These are phyloP conservation scores for Orobanche coerulescens DNA, from an alignment of 257 asterid species.

Conservation along the genomic window DNA sequence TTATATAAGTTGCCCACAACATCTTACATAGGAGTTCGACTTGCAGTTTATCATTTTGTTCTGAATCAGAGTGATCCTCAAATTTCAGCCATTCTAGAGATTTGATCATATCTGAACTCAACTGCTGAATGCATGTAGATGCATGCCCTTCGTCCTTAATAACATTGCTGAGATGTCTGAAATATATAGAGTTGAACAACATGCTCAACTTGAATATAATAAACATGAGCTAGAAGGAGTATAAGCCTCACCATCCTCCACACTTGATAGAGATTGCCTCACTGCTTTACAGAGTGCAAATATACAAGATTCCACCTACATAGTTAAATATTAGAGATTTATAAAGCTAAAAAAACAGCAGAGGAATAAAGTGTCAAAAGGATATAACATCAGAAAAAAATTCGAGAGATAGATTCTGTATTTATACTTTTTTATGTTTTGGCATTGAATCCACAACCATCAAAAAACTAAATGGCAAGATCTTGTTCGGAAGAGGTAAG, in stretches of 20 bases:
- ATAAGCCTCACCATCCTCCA: slow-evolving; percentile 27
- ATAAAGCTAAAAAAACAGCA: slow-evolving; percentile 25
- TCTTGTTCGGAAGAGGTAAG: slow-evolving; percentile 14
- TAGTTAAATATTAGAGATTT: slow-evolving; percentile 25
- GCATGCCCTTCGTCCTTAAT: slow-evolving; percentile 79
- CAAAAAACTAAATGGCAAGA: background rate
- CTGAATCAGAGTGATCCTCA: slow-evolving; percentile 32
- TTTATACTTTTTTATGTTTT: slow-evolving; percentile 15
- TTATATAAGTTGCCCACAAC: slow-evolving; percentile 54
- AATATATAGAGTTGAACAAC: slow-evolving; percentile 55
- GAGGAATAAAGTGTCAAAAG: slow-evolving; percentile 2
- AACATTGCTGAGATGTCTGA: slow-evolving; percentile 59
- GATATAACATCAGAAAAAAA: slow-evolving; percentile 2
- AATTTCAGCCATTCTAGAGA: slow-evolving; percentile 64
- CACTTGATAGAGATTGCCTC: slow-evolving; percentile 37
- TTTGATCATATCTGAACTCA: slow-evolving; percentile 52
- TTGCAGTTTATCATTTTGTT: slow-evolving; percentile 29
- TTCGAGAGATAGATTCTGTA: slow-evolving; percentile 5
- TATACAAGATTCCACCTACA: slow-evolving; percentile 66
- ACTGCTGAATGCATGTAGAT: slow-evolving; percentile 56
- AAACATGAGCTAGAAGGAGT: slow-evolving; percentile 23
- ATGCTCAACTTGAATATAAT: slow-evolving; percentile 40
- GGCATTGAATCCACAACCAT: slow-evolving; percentile 2
- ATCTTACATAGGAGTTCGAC: slow-evolving; percentile 66
- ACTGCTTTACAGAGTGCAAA: slow-evolving; percentile 73